Conservation (phyloP, 169 alveolate species). For the Plasmodium fragile region DNA sequence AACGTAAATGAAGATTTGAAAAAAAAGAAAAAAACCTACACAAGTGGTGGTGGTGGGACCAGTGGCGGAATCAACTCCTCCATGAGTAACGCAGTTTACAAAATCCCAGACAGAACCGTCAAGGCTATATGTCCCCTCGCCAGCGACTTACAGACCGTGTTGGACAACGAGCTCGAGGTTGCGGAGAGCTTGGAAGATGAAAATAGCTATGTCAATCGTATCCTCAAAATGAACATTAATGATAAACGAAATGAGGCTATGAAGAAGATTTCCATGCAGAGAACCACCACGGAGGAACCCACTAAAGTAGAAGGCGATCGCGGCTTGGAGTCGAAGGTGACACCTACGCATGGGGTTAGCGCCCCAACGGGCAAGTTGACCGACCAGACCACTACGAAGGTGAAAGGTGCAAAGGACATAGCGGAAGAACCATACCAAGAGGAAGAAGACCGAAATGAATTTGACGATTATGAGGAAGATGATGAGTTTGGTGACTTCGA, state of each 20-base stretch:
- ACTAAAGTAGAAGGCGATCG: not conserved
- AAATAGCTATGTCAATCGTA: conserved; percentile 61
- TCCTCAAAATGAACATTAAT: conserved; percentile 60
- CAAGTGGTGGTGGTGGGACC: not conserved
- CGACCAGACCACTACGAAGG: not conserved
- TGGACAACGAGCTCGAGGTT: conserved; percentile 52
- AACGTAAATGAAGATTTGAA: conserved; percentile 38
- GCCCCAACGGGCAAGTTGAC: not conserved
- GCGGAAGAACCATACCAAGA: not conserved
- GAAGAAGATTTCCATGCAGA: conserved; percentile 68
- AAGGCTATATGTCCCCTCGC: conserved; percentile 82
- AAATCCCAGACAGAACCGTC: conserved; percentile 76
- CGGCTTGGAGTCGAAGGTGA: not conserved
- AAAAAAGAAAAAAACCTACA: conserved; percentile 38
- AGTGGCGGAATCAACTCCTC: not conserved
- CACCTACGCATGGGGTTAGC: not conserved
- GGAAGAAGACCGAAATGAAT: not conserved
- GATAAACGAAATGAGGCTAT: conserved; percentile 75
- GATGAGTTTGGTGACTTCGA: no score
- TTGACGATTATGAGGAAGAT: no score
- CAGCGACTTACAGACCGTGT: conserved; percentile 75
- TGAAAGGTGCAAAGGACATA: no score
- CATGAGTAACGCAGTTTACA: not conserved
- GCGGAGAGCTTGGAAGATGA: conserved; percentile 76
- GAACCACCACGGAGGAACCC: not conserved